These are phyloP conservation scores for Firmiana major DNA, from an alignment of 345 rosid genomes.

Conservation along the genomic window DNA sequence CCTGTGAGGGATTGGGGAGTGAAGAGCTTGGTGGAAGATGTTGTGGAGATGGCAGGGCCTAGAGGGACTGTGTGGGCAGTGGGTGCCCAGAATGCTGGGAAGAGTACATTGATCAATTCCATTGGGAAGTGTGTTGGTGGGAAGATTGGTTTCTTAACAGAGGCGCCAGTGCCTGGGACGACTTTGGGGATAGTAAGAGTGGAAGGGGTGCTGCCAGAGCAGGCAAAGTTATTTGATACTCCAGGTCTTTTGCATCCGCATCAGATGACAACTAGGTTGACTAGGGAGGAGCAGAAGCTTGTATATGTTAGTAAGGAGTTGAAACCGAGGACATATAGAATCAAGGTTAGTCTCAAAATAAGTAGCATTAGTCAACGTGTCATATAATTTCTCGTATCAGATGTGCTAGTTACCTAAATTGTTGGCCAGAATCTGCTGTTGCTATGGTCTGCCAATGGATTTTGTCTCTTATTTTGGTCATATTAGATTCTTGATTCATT, in stretches of 20 bases:
- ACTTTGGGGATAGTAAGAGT: constrained; percentile 78
- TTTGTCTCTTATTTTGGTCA: background rate
- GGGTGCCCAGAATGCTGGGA: constrained; percentile 89
- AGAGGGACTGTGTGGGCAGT: constrained; percentile 91
- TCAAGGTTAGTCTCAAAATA: constrained; percentile 54
- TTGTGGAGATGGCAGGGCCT: constrained; percentile 64
- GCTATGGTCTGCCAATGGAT: background rate
- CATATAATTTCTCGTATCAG: background rate
- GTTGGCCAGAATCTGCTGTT: background rate
- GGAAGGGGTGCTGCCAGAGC: constrained; percentile 77
- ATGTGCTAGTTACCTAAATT: background rate
- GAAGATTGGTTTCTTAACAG: constrained; percentile 63
- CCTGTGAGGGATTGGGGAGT: constrained; percentile 81
- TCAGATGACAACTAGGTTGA: constrained; percentile 81
- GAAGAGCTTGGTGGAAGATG: constrained; percentile 74
- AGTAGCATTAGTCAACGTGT: background rate
- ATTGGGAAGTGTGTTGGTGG: constrained; percentile 53
- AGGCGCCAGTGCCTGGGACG: constrained; percentile 93
- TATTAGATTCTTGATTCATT: background rate
- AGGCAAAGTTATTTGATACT: constrained; percentile 83
- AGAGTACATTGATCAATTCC: constrained; percentile 84
- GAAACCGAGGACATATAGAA: constrained; percentile 88
- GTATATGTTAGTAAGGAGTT: constrained; percentile 71
- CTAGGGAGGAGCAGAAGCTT: constrained; percentile 88
- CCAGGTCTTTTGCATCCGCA: constrained; percentile 83